Percentiles rank a stretch among this genome's conserved stretches.
These are phyloP conservation scores for Mortierella polycephala DNA, from an alignment of 371 early-diverging fungal species.

Conservation along the genomic window DNA sequence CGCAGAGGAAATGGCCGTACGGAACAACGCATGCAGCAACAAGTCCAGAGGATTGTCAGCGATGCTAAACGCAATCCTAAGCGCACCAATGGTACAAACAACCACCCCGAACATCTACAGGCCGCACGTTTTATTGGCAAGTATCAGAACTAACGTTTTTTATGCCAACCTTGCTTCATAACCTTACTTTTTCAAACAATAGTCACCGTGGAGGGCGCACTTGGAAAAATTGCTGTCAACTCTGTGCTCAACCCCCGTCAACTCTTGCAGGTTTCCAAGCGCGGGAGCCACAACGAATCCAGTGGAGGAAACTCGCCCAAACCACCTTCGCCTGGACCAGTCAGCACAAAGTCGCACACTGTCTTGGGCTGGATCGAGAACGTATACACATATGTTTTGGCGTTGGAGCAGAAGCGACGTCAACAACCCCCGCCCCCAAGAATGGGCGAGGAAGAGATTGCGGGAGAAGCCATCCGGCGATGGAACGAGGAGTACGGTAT, in stretches of 20 bases:
- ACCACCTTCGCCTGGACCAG: slow-evolving; percentile 50
- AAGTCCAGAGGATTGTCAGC: slow-evolving; percentile 92
- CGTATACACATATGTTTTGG: slow-evolving; percentile 79
- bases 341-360: slow-evolving; percentile 57
- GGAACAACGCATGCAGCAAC: slow-evolving; percentile 88
- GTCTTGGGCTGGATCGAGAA: slow-evolving; percentile 82
- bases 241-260: slow-evolving; percentile 92
- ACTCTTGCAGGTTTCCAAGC: slow-evolving; percentile 76
- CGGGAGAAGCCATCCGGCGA: slow-evolving; percentile 63
- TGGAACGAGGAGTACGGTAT: slow-evolving; percentile 67
- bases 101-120: no score
- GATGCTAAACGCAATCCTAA: slow-evolving; percentile 89
- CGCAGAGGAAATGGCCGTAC: slow-evolving; percentile 64
- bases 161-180: neutral
- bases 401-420: slow-evolving; percentile 85
- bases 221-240: slow-evolving; percentile 91
- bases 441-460: slow-evolving; percentile 61
- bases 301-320: slow-evolving; percentile 42
- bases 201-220: slow-evolving; percentile 93
- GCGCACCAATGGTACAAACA: slow-evolving; percentile 59
- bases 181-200: slow-evolving; percentile 1
- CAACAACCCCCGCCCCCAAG: slow-evolving; percentile 63
- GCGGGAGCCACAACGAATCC: slow-evolving; percentile 28
- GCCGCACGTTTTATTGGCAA: no score
- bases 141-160: neutral